Conservation (phyloP, 495 filamentous ascomycete genomes). For the Aspergillus wentii region DNA sequence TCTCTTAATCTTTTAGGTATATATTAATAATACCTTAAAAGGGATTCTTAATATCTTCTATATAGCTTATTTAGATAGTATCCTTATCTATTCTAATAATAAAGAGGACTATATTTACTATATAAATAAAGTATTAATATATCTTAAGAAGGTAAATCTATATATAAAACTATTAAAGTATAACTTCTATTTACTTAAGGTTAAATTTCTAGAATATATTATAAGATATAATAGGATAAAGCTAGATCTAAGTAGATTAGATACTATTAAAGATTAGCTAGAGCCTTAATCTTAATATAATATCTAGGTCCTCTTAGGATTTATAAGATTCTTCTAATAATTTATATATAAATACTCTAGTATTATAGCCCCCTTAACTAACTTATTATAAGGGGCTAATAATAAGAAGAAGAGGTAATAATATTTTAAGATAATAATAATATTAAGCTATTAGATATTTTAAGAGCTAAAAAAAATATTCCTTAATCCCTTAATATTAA, state of each 20-base stretch:
- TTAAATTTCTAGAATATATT: slow-evolving; percentile 20
- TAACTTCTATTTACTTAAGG: slow-evolving; percentile 16
- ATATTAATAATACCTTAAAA: slow-evolving; percentile 21
- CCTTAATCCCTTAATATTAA: slow-evolving; percentile 5
- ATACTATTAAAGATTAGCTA: slow-evolving; percentile 16
- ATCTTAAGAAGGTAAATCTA: slow-evolving; percentile 9
- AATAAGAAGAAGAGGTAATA: too few relatives aligned
- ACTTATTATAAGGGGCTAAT: too few relatives aligned
- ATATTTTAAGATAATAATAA: too few relatives aligned
- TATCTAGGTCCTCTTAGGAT: background rate
- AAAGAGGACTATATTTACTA: slow-evolving; percentile 16
- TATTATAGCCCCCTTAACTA: too few relatives aligned
- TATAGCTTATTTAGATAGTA: slow-evolving; percentile 27
- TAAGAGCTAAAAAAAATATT: slow-evolving; percentile 10
- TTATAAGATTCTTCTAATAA: background rate
- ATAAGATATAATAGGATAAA: slow-evolving; percentile 13
- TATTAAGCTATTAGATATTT: too few relatives aligned
- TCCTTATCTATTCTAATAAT: slow-evolving; percentile 28
- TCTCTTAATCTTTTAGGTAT: slow-evolving; percentile 21
- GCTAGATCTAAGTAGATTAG: slow-evolving; percentile 14
- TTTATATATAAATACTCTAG: slow-evolving; percentile 1
- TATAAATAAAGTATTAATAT: slow-evolving; percentile 11
- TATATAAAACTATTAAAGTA: slow-evolving; percentile 19
- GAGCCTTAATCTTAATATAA: background rate
- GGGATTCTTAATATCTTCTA: slow-evolving; percentile 20